A percentile compares a stretch with the other conserved stretches of the same genome.
Evolutionary conservation across 2,329 filamentous ascomycete genomes (phyloP).

Genomic region (Fusarium equiseti): DNA sequence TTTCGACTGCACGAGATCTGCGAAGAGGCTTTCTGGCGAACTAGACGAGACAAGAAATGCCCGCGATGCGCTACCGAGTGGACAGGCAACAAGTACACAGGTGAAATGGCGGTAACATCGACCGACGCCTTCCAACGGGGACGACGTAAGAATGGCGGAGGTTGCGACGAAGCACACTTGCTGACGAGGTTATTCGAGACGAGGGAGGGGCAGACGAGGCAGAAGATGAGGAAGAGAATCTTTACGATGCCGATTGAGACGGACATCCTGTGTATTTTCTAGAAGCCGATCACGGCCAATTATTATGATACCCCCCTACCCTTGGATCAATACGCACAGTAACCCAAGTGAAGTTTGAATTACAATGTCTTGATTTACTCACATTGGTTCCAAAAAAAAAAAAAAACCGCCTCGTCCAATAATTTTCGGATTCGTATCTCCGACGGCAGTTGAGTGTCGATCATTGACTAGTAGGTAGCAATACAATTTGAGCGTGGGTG

Average conservation of each 20-base stretch:
- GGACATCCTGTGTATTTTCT: background rate
- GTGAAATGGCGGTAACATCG: constrained; percentile 68
- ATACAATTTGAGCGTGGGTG: constrained; percentile 17
- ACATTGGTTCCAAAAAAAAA: background rate
- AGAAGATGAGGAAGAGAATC: constrained; percentile 43
- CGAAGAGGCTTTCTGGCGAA: constrained; percentile 77
- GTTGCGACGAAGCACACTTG: constrained; percentile 50
- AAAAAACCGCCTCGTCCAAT: constrained; percentile 1
- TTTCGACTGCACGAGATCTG: constrained; percentile 83
- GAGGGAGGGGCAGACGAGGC: constrained; percentile 44
- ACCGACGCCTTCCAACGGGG: constrained; percentile 63
- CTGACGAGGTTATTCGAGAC: constrained; percentile 52
- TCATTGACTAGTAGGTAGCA: constrained; percentile 19
- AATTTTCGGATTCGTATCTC: constrained; percentile 31
- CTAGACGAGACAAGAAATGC: constrained; percentile 71
- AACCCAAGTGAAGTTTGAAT: constrained; percentile 21
- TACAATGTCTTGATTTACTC: constrained; percentile 1
- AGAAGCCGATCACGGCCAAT: constrained; percentile 2
- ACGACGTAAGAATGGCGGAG: constrained; percentile 52
- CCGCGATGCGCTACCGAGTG: constrained; percentile 69
- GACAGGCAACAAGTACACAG: constrained; percentile 63
- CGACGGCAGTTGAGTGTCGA: constrained; percentile 37
- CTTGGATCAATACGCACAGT: constrained; percentile 13
- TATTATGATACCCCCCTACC: constrained; percentile 40
- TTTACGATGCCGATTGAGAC: constrained; percentile 31